Evolutionary conservation across 1,284 basidiomycete species (phyloP).

Genomic region (Ustilago loliicola): DNA sequence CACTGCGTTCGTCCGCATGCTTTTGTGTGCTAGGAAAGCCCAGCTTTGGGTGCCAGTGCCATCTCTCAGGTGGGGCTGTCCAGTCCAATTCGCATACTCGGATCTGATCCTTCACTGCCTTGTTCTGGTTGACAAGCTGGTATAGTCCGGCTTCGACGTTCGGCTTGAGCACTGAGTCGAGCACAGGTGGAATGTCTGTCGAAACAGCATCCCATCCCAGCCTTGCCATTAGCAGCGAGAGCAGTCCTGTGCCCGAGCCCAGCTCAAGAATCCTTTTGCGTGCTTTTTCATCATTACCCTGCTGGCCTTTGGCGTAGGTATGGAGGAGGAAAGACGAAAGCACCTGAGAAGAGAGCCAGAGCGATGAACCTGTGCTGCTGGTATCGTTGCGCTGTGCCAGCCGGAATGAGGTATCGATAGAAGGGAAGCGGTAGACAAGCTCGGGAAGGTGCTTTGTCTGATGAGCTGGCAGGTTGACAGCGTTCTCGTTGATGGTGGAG

Average conservation of each 20-base stretch:
- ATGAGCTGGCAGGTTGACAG: constrained; percentile 50
- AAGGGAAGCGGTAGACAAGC: constrained; percentile 41
- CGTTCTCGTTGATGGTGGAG: constrained; percentile 4
- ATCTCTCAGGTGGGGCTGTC: constrained; percentile 24
- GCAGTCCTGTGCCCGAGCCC: constrained; percentile 55
- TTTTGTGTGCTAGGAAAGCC: constrained; percentile 11
- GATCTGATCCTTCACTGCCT: constrained; percentile 68
- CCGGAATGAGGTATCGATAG: constrained; percentile 28
- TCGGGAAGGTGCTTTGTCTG: constrained; percentile 50
- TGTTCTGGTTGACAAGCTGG: constrained; percentile 11
- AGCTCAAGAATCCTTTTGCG: constrained; percentile 37
- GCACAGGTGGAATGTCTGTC: constrained; percentile 82
- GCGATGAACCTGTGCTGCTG: constrained; percentile 52
- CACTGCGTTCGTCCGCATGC: background rate
- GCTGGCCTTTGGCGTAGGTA: constrained; percentile 12
- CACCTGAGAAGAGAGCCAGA: constrained; percentile 56
- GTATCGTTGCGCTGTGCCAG: constrained; percentile 46
- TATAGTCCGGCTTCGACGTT: constrained; percentile 77
- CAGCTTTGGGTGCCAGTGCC: constrained; percentile 21
- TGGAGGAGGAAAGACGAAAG: constrained; percentile 46
- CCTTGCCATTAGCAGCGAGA: constrained; percentile 76
- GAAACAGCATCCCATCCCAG: constrained; percentile 83
- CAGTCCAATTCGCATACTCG: constrained; percentile 78
- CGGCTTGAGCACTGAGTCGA: constrained; percentile 77
- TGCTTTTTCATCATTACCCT: background rate